Evolutionary conservation across 768 basidiomycete species (phyloP).

Genomic region (Rubroboletus satanas): DNA sequence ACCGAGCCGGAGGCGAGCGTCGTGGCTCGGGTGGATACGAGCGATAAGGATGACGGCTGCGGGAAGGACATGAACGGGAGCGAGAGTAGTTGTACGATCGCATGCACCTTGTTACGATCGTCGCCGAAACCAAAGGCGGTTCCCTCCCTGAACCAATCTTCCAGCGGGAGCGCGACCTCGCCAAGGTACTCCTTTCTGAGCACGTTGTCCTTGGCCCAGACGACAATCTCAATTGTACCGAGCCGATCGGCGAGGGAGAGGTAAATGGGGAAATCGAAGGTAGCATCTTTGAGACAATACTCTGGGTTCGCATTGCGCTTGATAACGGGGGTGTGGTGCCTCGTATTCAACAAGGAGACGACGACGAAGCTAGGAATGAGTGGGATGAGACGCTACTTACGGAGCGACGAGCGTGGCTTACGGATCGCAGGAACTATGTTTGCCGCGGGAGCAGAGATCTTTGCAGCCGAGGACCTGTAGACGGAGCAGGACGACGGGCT

Average conservation of each 20-base stretch:
- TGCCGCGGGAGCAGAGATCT: constrained; percentile 59
- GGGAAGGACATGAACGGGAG: not conserved
- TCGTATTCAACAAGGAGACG: constrained; percentile 54
- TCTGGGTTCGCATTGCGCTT: constrained; percentile 70
- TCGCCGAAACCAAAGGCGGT: constrained; percentile 52
- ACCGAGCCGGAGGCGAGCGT: constrained; percentile 50
- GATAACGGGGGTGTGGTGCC: constrained; percentile 69
- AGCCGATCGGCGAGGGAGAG: constrained; percentile 68
- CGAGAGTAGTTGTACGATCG: not conserved
- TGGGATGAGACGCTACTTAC: not conserved
- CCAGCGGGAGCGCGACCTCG: constrained; percentile 73
- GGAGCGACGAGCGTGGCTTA: constrained; percentile 37
- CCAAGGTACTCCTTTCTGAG: constrained; percentile 89
- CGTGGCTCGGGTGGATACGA: constrained; percentile 48
- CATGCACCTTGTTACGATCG: constrained; percentile 61
- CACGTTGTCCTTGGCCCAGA: constrained; percentile 92
- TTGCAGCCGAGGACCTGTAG: constrained; percentile 66
- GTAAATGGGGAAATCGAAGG: constrained; percentile 87
- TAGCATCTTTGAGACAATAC: constrained; percentile 66
- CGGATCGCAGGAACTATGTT: constrained; percentile 73
- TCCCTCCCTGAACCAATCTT: constrained; percentile 68
- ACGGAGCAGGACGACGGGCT: constrained; percentile 60
- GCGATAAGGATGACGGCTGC: constrained; percentile 43
- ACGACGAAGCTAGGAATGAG: constrained; percentile 56
- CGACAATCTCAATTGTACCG: constrained; percentile 75